These are phyloP conservation scores for Hemileia vastatrix DNA, from an alignment of 1,284 basidiomycete species.

Conservation along the genomic window DNA sequence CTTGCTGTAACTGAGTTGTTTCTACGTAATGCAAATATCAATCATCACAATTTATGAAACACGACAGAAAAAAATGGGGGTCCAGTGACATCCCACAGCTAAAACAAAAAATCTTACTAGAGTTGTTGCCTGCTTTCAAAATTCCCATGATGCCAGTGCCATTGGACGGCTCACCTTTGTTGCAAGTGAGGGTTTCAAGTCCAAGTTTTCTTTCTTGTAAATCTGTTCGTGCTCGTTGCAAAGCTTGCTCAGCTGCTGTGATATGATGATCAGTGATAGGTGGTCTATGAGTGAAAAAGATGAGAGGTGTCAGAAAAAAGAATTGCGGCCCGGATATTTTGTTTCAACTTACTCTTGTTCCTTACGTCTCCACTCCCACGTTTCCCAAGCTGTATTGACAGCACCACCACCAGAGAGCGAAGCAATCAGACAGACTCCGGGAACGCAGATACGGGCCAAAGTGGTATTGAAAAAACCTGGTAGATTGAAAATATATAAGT, in stretches of 20 bases:
- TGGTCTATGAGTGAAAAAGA: constrained; percentile 24
- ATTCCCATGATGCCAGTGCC: constrained; percentile 1
- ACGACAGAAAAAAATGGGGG: neutral
- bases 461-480: constrained; percentile 36
- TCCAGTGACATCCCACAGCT: neutral
- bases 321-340: neutral
- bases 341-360: constrained; percentile 30
- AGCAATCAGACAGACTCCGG: constrained; percentile 46
- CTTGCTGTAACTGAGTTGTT: constrained; percentile 40
- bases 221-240: constrained; percentile 33
- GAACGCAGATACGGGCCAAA: constrained; percentile 44
- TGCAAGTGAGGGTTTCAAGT: too few species aligned
- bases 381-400: constrained; percentile 46
- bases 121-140: constrained; percentile 24
- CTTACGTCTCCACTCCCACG: constrained; percentile 42
- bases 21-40: constrained; percentile 25
- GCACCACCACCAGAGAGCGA: constrained; percentile 46
- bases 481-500: neutral
- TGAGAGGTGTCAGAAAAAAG: neutral
- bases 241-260: constrained; percentile 32
- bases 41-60: too few species aligned
- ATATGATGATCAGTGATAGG: constrained; percentile 36
- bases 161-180: too few species aligned
- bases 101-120: constrained; percentile 25
- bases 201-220: constrained; percentile 27